These are phyloP conservation scores for Arabidopsis hybrid DNA, from an alignment of 441 rosid species.

Conservation along the genomic window DNA sequence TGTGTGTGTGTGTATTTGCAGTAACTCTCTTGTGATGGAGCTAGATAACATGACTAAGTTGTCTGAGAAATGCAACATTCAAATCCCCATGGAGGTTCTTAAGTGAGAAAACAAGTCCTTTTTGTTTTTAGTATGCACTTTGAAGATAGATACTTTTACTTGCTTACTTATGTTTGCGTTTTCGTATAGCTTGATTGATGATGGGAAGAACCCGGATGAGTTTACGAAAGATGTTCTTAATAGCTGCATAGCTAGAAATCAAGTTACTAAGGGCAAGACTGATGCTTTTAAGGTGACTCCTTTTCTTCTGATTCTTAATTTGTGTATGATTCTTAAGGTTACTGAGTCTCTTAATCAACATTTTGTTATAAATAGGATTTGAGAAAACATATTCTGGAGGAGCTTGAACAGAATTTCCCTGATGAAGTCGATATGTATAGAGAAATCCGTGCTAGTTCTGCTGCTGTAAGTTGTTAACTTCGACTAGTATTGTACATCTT, in stretches of 20 bases:
- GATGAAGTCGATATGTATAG: slow-evolving; percentile 90
- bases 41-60: slow-evolving; percentile 82
- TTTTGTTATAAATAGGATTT: slow-evolving; percentile 54
- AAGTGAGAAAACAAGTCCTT: slow-evolving; percentile 52
- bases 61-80: slow-evolving; percentile 88
- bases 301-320: slow-evolving; percentile 1
- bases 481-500: neutral
- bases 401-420: slow-evolving; percentile 91
- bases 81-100: slow-evolving; percentile 91
- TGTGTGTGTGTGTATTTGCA: slow-evolving; percentile 40
- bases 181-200: slow-evolving; percentile 79
- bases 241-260: slow-evolving; percentile 89
- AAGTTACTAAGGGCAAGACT: slow-evolving; percentile 92
- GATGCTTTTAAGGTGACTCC: slow-evolving; percentile 85
- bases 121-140: neutral
- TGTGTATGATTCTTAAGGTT: neutral
- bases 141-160: neutral
- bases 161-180: neutral
- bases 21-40: slow-evolving; percentile 82
- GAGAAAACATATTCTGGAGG: slow-evolving; percentile 85
- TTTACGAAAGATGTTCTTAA: slow-evolving; percentile 83
- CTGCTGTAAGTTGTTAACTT: slow-evolving; percentile 73
- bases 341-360: neutral
- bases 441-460: slow-evolving; percentile 86
- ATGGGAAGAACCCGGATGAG: slow-evolving; percentile 97